Conservation (phyloP, 2,329 filamentous ascomycete genomes). For the Fusarium nygamai region DNA sequence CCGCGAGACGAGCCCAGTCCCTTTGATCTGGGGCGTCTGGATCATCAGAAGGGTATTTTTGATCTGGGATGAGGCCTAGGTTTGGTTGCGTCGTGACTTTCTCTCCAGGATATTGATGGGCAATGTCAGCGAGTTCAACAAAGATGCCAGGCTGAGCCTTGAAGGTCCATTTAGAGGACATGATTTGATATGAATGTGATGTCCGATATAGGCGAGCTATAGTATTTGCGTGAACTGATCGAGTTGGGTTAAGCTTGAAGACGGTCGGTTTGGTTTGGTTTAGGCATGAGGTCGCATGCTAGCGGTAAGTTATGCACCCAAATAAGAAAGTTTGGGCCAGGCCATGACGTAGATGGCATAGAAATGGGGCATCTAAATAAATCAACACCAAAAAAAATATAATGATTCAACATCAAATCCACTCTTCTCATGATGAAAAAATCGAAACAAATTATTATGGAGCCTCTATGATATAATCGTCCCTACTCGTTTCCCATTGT, state of each 20-base stretch:
- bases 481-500: background rate
- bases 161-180: conserved; percentile 39
- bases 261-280: background rate
- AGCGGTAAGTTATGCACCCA: background rate
- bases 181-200: background rate
- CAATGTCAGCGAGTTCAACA: conserved; percentile 52
- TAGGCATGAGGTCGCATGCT: background rate
- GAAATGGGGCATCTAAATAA: conserved; percentile 7
- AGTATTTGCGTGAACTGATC: background rate
- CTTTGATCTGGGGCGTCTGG: conserved; percentile 45
- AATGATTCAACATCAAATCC: background rate
- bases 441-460: background rate
- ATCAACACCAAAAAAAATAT: background rate
- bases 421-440: background rate
- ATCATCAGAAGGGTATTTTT: conserved; percentile 55
- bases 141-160: conserved; percentile 50
- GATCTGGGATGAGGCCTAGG: conserved; percentile 63
- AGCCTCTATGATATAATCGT: background rate
- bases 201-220: background rate
- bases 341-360: conserved; percentile 33
- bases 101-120: conserved; percentile 39
- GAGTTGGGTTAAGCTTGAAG: background rate
- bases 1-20: conserved; percentile 63
- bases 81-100: conserved; percentile 56
- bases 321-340: background rate